A percentile compares a stretch with the other conserved stretches of the same genome.
Evolutionary conservation across 2,329 filamentous ascomycete genomes (phyloP).

Genomic region (Penicillium expansum): DNA sequence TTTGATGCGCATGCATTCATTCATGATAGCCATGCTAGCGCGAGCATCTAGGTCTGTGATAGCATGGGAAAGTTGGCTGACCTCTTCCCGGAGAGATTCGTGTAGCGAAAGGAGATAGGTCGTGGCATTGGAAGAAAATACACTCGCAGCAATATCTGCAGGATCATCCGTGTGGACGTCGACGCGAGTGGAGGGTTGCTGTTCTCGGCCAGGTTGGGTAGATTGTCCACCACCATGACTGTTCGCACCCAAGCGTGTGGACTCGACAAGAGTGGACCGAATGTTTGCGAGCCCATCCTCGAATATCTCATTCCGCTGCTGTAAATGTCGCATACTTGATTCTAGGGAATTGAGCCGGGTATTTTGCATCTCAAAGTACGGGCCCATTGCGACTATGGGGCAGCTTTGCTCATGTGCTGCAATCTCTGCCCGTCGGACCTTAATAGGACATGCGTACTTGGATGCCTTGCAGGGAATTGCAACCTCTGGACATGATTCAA

Average conservation of each 20-base stretch:
- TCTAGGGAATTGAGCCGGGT: constrained; percentile 45
- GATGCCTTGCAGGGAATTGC: constrained; percentile 39
- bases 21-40: constrained; percentile 61
- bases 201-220: constrained; percentile 13
- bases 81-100: constrained; percentile 60
- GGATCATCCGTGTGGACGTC: constrained; percentile 13
- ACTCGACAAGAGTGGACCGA: constrained; percentile 38
- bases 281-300: constrained; percentile 47
- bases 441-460: constrained; percentile 45
- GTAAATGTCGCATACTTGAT: constrained; percentile 44
- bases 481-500: constrained; percentile 38
- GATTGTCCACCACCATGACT: constrained; percentile 8
- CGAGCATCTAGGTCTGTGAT: constrained; percentile 60
- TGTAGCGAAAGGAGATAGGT: constrained; percentile 61
- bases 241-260: constrained; percentile 18
- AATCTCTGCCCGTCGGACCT: constrained; percentile 37
- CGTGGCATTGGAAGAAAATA: constrained; percentile 43
- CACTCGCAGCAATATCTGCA: constrained; percentile 23
- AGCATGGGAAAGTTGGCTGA: constrained; percentile 53
- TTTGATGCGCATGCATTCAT: constrained; percentile 60
- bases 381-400: constrained; percentile 48
- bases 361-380: constrained; percentile 46
- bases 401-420: constrained; percentile 50
- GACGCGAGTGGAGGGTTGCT: constrained; percentile 6
- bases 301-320: constrained; percentile 48